phyloP scores from a whole-genome alignment of 2,329 filamentous ascomycete species.

The Knoxdaviesia capensis region DNA sequence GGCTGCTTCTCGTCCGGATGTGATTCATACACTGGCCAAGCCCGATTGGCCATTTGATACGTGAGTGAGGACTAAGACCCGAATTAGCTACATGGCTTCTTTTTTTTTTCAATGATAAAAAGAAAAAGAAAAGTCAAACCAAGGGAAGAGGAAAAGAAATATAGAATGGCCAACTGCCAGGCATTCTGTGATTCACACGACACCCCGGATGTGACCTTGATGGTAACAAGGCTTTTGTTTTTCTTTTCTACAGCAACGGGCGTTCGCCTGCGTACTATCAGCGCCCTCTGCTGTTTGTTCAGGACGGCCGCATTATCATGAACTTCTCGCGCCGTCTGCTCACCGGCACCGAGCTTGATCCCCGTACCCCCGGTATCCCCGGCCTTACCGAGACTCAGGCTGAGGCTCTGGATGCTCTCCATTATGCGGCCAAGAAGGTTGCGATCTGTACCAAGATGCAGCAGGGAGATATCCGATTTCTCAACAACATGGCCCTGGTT shows the following conservation, averaged over 20 bases:
- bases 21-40: conserved; percentile 29
- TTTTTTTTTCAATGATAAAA: background rate
- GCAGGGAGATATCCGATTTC: conserved; percentile 31
- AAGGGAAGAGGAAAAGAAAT: no score
- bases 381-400: conserved; percentile 32
- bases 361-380: conserved; percentile 31
- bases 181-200: no score
- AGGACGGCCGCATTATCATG: conserved; percentile 2
- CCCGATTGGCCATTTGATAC: conserved; percentile 8
- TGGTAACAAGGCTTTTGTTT: no score
- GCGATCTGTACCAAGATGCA: conserved; percentile 23
- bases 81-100: background rate
- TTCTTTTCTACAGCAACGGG: background rate
- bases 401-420: conserved; percentile 29
- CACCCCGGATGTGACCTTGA: no score
- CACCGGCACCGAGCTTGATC: conserved; percentile 9
- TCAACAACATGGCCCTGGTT: conserved; percentile 33
- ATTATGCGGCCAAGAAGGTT: conserved; percentile 26
- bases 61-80: background rate
- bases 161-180: no score
- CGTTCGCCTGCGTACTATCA: conserved; percentile 2
- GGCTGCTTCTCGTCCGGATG: conserved; percentile 30
- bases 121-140: no score
- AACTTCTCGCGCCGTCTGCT: conserved; percentile 5
- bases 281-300: conserved; percentile 5